These are phyloP conservation scores for Termitomyces sp. DNA, from an alignment of 768 basidiomycete genomes.

Conservation along the genomic window DNA sequence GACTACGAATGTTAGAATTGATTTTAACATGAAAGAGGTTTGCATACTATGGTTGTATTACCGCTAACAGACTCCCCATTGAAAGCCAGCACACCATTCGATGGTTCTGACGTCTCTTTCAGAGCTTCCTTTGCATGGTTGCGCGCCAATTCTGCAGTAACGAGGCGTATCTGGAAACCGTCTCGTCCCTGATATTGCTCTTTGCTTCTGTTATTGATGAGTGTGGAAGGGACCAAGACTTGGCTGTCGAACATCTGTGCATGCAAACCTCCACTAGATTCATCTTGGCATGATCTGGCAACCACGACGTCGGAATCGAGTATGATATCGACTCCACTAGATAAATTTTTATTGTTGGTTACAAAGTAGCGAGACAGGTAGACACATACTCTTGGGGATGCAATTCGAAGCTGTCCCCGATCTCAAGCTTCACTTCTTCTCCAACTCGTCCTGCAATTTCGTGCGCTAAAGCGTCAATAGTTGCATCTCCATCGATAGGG, in stretches of 20 bases:
- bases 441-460: background rate
- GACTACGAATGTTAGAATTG: background rate
- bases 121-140: background rate
- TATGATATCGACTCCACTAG: background rate
- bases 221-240: background rate
- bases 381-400: background rate
- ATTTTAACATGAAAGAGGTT: background rate
- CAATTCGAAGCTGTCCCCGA: background rate
- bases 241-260: background rate
- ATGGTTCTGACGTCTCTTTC: background rate
- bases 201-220: background rate
- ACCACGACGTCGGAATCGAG: background rate
- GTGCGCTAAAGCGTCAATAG: background rate
- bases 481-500: background rate
- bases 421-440: background rate
- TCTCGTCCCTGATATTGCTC: background rate
- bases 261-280: background rate
- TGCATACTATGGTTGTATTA: background rate
- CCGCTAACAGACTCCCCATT: background rate
- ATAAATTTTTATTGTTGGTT: background rate
- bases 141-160: background rate
- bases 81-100: background rate
- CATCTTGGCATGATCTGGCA: background rate
- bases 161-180: background rate
- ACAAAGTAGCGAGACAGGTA: background rate